These are phyloP conservation scores for Chimonanthus salicifolius DNA, from an alignment of 164 flowering plant genomes.

Conservation along the genomic window DNA sequence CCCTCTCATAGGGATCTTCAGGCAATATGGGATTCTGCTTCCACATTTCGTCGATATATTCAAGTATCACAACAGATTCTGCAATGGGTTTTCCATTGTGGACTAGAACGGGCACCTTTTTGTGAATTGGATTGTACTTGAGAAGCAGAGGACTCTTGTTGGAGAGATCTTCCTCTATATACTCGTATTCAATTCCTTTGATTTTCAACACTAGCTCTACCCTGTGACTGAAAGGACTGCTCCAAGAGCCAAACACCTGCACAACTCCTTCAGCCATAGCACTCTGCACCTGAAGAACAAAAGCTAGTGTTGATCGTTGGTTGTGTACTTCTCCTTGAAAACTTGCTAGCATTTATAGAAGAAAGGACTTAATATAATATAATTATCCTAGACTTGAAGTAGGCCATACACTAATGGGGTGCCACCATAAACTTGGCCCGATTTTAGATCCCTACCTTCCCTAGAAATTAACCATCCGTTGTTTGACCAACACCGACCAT, in stretches of 20 bases:
- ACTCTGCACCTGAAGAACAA: not conserved
- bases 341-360: not conserved
- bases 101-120: conserved; percentile 4
- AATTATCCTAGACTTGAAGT: too few relatives aligned
- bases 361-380: not conserved
- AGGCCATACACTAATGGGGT: too few relatives aligned
- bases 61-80: conserved; percentile 2
- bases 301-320: not conserved
- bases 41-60: conserved; percentile 3
- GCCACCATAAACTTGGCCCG: too few relatives aligned
- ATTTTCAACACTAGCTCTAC: conserved; percentile 20
- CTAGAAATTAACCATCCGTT: too few relatives aligned
- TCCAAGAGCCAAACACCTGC: conserved; percentile 15
- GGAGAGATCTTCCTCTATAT: conserved; percentile 19
- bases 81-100: conserved; percentile 3
- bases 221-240: conserved; percentile 10
- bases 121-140: conserved; percentile 9
- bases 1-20: conserved; percentile 11
- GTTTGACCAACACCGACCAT: too few relatives aligned
- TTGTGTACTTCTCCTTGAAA: not conserved
- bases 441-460: too few relatives aligned
- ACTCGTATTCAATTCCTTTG: conserved; percentile 22
- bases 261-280: conserved; percentile 11
- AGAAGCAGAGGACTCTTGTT: conserved; percentile 25
- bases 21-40: conserved; percentile 16